phyloP scores from a whole-genome alignment of 495 filamentous ascomycete genomes.

The Neurospora tetraspora region DNA sequence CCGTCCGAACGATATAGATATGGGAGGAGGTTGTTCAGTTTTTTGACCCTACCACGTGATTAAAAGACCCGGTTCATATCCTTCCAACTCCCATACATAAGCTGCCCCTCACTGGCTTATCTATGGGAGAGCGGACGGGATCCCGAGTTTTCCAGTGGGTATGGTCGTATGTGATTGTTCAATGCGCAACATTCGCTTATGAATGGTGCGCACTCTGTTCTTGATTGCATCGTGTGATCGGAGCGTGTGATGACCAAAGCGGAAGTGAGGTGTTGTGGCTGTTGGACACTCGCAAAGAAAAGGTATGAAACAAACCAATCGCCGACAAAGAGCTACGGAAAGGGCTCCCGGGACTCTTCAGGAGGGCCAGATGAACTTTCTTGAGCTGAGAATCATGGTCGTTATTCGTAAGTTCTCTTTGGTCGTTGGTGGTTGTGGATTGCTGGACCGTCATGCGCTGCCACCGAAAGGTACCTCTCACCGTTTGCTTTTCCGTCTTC shows the following conservation, averaged over 20 bases:
- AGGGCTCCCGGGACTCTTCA: background rate
- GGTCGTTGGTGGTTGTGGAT: background rate
- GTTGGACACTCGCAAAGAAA: background rate
- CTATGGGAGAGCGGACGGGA: constrained; percentile 33
- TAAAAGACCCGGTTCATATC: too few species aligned
- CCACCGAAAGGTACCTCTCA: background rate
- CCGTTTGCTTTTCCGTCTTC: too few species aligned
- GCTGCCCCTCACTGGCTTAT: too few species aligned
- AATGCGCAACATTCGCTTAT: background rate
- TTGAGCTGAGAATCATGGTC: background rate
- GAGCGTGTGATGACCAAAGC: background rate
- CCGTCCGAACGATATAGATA: too few species aligned
- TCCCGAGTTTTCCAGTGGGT: constrained; percentile 30
- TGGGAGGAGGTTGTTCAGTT: too few species aligned
- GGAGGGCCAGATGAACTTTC: background rate
- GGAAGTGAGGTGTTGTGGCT: background rate
- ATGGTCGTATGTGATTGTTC: constrained; percentile 27
- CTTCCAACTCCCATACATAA: too few species aligned
- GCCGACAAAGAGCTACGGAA: background rate
- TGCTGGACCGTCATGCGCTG: background rate
- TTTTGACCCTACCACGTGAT: too few species aligned
- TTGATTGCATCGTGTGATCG: background rate
- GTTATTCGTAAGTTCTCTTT: background rate
- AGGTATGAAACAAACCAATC: background rate
- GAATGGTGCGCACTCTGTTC: background rate